phyloP scores from a whole-genome alignment of 805 yeast genomes.

The Nakazawaea pomicola region DNA sequence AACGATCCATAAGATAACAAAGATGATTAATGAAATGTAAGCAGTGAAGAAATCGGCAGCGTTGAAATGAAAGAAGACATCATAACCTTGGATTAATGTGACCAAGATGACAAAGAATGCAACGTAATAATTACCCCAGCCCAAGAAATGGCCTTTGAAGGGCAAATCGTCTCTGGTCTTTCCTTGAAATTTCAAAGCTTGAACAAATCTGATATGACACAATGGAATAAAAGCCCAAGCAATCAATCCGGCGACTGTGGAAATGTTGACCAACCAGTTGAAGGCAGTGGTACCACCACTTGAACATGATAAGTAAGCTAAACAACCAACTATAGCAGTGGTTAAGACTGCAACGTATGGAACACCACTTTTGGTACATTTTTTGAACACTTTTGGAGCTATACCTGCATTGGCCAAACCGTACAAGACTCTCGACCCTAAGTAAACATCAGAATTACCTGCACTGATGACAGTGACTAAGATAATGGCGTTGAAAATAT shows the following conservation, averaged over 20 bases:
- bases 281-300: conserved; percentile 45
- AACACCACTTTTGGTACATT: conserved; percentile 52
- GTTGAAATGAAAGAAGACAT: conserved; percentile 45
- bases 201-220: conserved; percentile 67
- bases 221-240: conserved; percentile 65
- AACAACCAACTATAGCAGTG: conserved; percentile 57
- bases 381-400: conserved; percentile 50
- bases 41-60: conserved; percentile 64
- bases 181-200: conserved; percentile 54
- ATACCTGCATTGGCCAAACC: conserved; percentile 54
- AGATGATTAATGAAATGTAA: conserved; percentile 61
- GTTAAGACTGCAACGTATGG: conserved; percentile 53
- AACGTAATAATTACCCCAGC: conserved; percentile 61
- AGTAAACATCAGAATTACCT: conserved; percentile 70
- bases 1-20: conserved; percentile 47
- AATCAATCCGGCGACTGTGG: conserved; percentile 71
- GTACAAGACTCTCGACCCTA: conserved; percentile 63
- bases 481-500: conserved; percentile 69
- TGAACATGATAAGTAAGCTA: conserved; percentile 59
- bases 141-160: conserved; percentile 66
- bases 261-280: conserved; percentile 55
- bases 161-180: conserved; percentile 68
- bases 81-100: conserved; percentile 55
- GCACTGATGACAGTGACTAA: conserved; percentile 68
- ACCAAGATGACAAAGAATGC: conserved; percentile 47